Percentiles rank a stretch among this genome's conserved stretches.
Evolutionary conservation across 1,284 basidiomycete species (phyloP).

Genomic region (Pholiota adiposa): DNA sequence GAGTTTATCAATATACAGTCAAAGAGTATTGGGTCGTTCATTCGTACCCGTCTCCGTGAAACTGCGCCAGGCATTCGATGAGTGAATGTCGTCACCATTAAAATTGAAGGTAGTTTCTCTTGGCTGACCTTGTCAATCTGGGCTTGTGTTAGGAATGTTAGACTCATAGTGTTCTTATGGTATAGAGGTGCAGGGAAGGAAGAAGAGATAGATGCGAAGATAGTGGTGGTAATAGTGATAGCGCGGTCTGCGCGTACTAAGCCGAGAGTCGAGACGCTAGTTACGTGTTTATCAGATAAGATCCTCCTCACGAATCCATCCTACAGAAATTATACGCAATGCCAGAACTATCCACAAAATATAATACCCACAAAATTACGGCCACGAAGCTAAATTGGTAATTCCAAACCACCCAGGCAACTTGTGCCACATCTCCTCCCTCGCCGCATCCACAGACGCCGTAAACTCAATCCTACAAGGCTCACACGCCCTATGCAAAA

Average conservation of each 20-base stretch:
- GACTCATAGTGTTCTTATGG: background rate
- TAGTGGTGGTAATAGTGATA: background rate
- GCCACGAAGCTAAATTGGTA: slow-evolving; percentile 52
- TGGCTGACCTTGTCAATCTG: slow-evolving; percentile 8
- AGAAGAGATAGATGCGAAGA: background rate
- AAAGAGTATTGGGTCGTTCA: background rate
- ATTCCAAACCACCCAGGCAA: slow-evolving; percentile 71
- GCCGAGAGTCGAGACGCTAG: background rate
- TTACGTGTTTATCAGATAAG: background rate
- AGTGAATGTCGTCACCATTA: background rate
- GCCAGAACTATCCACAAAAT: too few species aligned
- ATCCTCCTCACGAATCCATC: background rate
- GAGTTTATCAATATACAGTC: background rate
- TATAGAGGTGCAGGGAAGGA: background rate
- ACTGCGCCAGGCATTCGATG: background rate
- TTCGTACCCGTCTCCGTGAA: slow-evolving; percentile 7
- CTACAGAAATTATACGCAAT: too few species aligned
- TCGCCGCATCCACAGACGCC: slow-evolving; percentile 53
- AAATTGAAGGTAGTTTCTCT: background rate
- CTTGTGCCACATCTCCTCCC: slow-evolving; percentile 66
- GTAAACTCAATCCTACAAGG: slow-evolving; percentile 64
- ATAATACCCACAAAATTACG: slow-evolving; percentile 9
- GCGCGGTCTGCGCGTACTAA: too few species aligned
- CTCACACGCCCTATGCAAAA: slow-evolving; percentile 64
- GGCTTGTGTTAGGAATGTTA: slow-evolving; percentile 1